phyloP scores from a whole-genome alignment of 2,329 filamentous ascomycete species.

The Neonectria punicea region DNA sequence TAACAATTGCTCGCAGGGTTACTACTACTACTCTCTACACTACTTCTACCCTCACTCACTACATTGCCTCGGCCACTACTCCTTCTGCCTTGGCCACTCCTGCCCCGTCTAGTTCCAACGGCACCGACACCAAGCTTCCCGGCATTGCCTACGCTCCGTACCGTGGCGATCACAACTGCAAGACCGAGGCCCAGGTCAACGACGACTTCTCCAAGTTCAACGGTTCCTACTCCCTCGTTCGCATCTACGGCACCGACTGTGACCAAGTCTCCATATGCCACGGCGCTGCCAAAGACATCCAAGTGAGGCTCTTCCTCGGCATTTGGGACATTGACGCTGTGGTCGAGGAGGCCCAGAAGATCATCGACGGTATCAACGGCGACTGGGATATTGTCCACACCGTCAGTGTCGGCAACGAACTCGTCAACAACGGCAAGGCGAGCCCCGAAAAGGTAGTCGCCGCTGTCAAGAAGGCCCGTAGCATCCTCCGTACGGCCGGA shows the following conservation, averaged over 20 bases:
- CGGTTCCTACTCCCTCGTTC: slow-evolving; percentile 69
- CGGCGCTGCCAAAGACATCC: slow-evolving; percentile 69
- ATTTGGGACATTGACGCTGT: slow-evolving; percentile 73
- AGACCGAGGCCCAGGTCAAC: slow-evolving; percentile 69
- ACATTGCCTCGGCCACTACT: slow-evolving; percentile 21
- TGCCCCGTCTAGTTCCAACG: slow-evolving; percentile 12
- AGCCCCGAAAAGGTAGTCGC: slow-evolving; percentile 64
- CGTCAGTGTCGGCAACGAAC: slow-evolving; percentile 83
- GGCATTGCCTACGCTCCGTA: slow-evolving; percentile 63
- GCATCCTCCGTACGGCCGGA: slow-evolving; percentile 67
- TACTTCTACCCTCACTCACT: slow-evolving; percentile 33
- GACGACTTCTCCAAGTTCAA: slow-evolving; percentile 69
- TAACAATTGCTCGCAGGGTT: slow-evolving; percentile 20
- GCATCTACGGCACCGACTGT: slow-evolving; percentile 85
- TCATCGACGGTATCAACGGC: slow-evolving; percentile 67
- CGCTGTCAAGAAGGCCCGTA: slow-evolving; percentile 68
- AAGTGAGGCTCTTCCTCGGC: slow-evolving; percentile 79
- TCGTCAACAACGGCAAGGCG: slow-evolving; percentile 72
- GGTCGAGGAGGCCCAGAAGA: slow-evolving; percentile 65
- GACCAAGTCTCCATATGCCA: slow-evolving; percentile 74
- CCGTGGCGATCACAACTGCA: slow-evolving; percentile 69
- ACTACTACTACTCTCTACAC: slow-evolving; percentile 31
- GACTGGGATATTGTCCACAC: slow-evolving; percentile 78
- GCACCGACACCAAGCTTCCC: slow-evolving; percentile 41
- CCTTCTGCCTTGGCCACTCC: slow-evolving; percentile 2